These are phyloP conservation scores for Lachnum nothofagi DNA, from an alignment of 2,329 filamentous ascomycete species.

Conservation along the genomic window DNA sequence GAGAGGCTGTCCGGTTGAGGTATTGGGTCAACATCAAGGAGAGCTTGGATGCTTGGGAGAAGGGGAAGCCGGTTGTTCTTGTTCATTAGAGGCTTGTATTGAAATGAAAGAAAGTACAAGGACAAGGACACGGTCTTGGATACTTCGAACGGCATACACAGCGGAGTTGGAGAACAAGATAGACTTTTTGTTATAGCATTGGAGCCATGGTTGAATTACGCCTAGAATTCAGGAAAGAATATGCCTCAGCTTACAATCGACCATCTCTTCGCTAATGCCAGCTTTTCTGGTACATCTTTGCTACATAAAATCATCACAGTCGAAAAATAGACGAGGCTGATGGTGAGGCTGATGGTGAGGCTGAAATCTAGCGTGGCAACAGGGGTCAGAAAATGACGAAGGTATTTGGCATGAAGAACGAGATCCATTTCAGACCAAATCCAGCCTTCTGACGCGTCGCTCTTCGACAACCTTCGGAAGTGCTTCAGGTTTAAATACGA, in stretches of 20 bases:
- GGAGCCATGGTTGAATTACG: too few species aligned
- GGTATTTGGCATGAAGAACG: too few species aligned
- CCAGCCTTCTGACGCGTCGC: too few species aligned
- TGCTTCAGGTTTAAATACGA: too few species aligned
- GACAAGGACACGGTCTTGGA: too few species aligned
- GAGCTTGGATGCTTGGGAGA: constrained; percentile 78
- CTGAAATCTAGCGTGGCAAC: neutral
- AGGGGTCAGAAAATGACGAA: neutral
- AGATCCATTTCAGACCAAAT: too few species aligned
- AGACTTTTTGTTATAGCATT: neutral
- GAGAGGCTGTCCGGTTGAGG: constrained; percentile 69
- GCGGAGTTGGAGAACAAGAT: too few species aligned
- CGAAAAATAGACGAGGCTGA: neutral
- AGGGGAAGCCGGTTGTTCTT: constrained; percentile 57
- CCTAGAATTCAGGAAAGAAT: neutral
- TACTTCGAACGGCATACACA: too few species aligned
- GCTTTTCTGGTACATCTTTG: neutral
- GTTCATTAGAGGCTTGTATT: constrained; percentile 39
- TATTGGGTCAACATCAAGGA: constrained; percentile 90
- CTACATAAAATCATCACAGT: neutral
- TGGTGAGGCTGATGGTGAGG: neutral
- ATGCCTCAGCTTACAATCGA: too few species aligned
- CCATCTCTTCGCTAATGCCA: too few species aligned
- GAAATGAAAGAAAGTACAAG: neutral
- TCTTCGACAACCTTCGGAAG: too few species aligned